These are phyloP conservation scores for Iberis amara DNA, from an alignment of 441 rosid species.

Conservation along the genomic window DNA sequence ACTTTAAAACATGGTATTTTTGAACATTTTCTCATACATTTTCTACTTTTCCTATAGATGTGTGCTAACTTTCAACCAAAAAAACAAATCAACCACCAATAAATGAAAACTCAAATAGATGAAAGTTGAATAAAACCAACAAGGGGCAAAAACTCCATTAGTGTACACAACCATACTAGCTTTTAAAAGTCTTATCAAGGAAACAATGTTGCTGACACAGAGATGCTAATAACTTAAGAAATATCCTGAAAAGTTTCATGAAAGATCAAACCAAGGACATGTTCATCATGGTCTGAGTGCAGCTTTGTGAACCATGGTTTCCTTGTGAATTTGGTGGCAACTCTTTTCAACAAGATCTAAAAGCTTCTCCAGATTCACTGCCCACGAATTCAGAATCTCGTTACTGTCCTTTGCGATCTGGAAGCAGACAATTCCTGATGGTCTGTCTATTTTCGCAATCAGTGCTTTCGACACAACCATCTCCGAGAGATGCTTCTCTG, in stretches of 20 bases:
- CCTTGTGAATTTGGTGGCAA: slow-evolving; percentile 99
- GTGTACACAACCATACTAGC: slow-evolving; percentile 25
- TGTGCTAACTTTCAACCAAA: too few species aligned
- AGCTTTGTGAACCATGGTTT: slow-evolving; percentile 98
- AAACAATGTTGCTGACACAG: slow-evolving; percentile 19
- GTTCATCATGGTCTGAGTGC: slow-evolving; percentile 60
- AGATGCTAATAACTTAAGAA: slow-evolving; percentile 27
- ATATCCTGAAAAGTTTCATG: slow-evolving; percentile 9
- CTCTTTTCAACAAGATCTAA: slow-evolving; percentile 98
- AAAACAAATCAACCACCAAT: too few species aligned
- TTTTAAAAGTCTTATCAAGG: slow-evolving; percentile 4
- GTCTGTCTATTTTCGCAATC: slow-evolving; percentile 91
- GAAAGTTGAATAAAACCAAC: too few species aligned
- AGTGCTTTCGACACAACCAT: slow-evolving; percentile 95
- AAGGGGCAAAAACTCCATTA: slow-evolving; percentile 11
- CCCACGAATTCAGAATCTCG: slow-evolving; percentile 90
- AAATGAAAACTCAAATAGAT: too few species aligned
- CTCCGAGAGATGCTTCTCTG: slow-evolving; percentile 97
- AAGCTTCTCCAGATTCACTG: slow-evolving; percentile 87
- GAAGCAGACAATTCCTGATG: slow-evolving; percentile 80
- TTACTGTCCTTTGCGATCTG: slow-evolving; percentile 87
- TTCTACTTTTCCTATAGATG: too few species aligned
- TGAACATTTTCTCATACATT: too few species aligned
- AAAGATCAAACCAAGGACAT: neutral
- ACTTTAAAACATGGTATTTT: too few species aligned